Evolutionary conservation across 2,329 filamentous ascomycete species (phyloP).

Genomic region (Fusarium zealandicum): DNA sequence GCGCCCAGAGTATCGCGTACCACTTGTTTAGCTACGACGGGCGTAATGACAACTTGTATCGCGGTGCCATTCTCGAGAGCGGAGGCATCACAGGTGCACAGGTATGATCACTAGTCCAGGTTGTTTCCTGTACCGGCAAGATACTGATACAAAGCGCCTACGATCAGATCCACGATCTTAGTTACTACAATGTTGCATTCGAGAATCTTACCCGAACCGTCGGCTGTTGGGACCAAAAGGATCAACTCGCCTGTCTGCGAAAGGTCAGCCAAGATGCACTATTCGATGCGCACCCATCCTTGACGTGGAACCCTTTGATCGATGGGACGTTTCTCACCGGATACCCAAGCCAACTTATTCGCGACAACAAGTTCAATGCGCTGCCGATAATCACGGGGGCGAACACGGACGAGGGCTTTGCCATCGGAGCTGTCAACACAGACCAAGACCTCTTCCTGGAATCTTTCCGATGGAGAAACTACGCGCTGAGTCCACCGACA

Average conservation of each 20-base stretch:
- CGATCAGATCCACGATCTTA: conserved; percentile 34
- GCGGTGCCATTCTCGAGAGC: conserved; percentile 61
- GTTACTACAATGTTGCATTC: conserved; percentile 39
- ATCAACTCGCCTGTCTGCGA: conserved; percentile 50
- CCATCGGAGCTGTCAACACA: conserved; percentile 50
- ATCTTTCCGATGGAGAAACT: conserved; percentile 51
- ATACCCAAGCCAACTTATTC: conserved; percentile 55
- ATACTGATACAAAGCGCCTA: neutral
- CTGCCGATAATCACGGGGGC: conserved; percentile 56
- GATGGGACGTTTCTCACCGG: conserved; percentile 58
- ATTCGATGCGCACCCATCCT: conserved; percentile 46
- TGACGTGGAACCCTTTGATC: conserved; percentile 53
- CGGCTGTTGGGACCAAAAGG: conserved; percentile 44
- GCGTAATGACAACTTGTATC: conserved; percentile 62
- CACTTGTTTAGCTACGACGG: conserved; percentile 65
- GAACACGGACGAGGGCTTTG: conserved; percentile 58
- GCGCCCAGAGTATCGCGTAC: conserved; percentile 50
- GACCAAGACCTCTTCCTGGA: conserved; percentile 51
- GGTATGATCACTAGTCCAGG: neutral
- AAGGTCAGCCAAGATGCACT: conserved; percentile 43
- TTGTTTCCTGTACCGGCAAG: neutral
- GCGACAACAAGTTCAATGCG: conserved; percentile 50
- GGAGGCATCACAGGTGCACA: conserved; percentile 46
- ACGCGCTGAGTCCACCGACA: conserved; percentile 54
- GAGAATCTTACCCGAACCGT: conserved; percentile 39